These are phyloP conservation scores for Mucuna pruriens DNA, from an alignment of 306 rosid species.

Conservation along the genomic window DNA sequence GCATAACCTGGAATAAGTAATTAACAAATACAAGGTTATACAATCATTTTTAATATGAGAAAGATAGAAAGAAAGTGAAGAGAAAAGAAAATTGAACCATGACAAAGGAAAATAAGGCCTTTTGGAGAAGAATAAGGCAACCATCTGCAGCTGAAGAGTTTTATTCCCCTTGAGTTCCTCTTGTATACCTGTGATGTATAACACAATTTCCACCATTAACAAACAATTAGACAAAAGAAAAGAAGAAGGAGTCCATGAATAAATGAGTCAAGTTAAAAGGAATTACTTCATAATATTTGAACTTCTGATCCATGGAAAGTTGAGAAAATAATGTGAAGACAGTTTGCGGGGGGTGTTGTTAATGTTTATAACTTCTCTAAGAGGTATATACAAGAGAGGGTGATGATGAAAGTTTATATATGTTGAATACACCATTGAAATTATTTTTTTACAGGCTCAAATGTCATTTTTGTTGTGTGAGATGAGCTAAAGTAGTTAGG, in stretches of 20 bases:
- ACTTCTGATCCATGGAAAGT: not conserved
- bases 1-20: conserved; percentile 71
- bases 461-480: no score
- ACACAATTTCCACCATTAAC: not conserved
- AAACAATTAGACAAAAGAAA: not conserved
- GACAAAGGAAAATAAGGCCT: conserved; percentile 87
- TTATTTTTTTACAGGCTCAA: not conserved
- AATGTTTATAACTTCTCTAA: no score
- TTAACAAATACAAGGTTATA: not conserved
- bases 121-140: conserved; percentile 67
- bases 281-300: not conserved
- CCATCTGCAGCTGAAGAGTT: conserved; percentile 85
- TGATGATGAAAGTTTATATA: not conserved
- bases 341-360: no score
- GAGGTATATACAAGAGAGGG: no score
- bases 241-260: no score
- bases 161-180: conserved; percentile 73
- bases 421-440: not conserved
- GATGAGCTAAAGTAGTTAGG: not conserved
- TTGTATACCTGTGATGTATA: conserved; percentile 54
- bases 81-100: conserved; percentile 49
- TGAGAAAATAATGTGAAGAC: no score
- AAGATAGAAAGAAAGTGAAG: conserved; percentile 8
- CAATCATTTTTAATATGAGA: not conserved
- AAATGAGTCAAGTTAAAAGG: not conserved